Base-by-base conservation (phyloP, 768 basidiomycete species). In the Zangia roseola region DNA sequence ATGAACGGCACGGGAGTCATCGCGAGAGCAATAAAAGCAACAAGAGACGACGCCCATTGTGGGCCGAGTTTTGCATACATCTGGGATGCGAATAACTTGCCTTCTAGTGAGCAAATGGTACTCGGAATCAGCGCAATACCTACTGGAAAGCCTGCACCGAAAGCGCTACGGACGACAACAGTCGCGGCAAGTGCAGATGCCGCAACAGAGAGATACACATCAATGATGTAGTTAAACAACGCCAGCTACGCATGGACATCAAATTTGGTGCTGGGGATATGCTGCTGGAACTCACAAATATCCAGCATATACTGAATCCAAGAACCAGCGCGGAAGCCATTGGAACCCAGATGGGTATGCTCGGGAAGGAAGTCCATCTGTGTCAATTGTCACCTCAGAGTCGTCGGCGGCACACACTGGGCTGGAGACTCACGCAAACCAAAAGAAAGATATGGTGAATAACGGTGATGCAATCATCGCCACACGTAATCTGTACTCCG, bases 221-320 rank as follows among this genome's bases (percentile, higher is more conserved):
- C 84, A 35, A 85, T 76, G 30, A 83, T 76, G 56, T 86, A 86
- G 53, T 80, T 84, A 54, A 81, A 63, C 39, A 81, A 60, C 10
- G 75, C 70, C 45, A 83, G 57, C 83, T 83, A 45, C 10, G 43
- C 16, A 12, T 35, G 20, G 10, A 21, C 13, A 17, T 60, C 13
- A 54, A 33, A 40, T 14, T 20, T 14, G n/a, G 14, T 2, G 31
- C 33, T 6, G n/a, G 20, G 38, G n/a, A 51, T 10, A 43, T 40
- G 33, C 28, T 10, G 35, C 25, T 5, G 6, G 44, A 23, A 70
- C 81, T 48, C 53, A 82, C 80, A 57, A 82, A 82, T 19, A 83
- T 75, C 58, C 75, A 72, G 39, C 74, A 70, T 47, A 80, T 76
- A 12, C 76, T 69, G 44, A 81, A 78, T n/a, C 81, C 81, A 63